Base-by-base conservation (phyloP, 495 filamentous ascomycete species). In the Copromyces sp. region DNA sequence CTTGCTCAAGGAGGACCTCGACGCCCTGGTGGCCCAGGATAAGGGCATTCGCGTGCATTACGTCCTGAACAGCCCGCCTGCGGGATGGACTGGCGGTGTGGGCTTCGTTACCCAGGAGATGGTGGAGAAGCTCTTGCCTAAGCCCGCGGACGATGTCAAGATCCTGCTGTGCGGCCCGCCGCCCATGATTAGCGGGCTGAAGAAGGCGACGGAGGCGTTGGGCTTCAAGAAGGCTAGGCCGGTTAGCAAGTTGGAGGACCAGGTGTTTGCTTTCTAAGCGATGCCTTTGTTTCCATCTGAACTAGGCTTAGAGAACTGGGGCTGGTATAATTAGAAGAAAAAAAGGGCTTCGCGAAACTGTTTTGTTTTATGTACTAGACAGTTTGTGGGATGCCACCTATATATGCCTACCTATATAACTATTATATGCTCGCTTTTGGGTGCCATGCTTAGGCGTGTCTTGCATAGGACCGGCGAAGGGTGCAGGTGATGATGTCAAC, bases 231-330 rank as follows among this genome's bases (percentile, higher is more conserved):
- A 97, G 87, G 90, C 95, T 40, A 89, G 89, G 71, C 92, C 94
- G 39, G 94, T 98, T 76, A 98, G 94, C 90, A 98, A 97, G 89
- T 87, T 98, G 65, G 91, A 93, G 80, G 95, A 99, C 82, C 95
- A 98, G 82, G 94, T 99, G 76, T 99, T 99, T 87, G 95, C 93
- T 82, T 98, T 99, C 86, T 97, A 93, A 85, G 39, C 17, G 29
- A 45, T 41, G 24, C 12, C 4, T 47, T 44, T 53, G 20, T 39
- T 20, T 7, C 20, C 17, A 16, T 70, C 39, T 59, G 24, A 3
- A 11, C 45, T 8, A 1, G 6, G 12, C 14, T 4, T 61, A 35
- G 29, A 35, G 24, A 20, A 61, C 12, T 24, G 24, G 24, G 24
- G 24, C 24, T 24, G 24, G 24, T 24, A 24, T 24, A 24, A 24